Percentiles rank a stretch among this genome's conserved stretches.
Evolutionary conservation across 78 protist genomes (phyloP).

Genomic region (Dictyostelium firmibasis): DNA sequence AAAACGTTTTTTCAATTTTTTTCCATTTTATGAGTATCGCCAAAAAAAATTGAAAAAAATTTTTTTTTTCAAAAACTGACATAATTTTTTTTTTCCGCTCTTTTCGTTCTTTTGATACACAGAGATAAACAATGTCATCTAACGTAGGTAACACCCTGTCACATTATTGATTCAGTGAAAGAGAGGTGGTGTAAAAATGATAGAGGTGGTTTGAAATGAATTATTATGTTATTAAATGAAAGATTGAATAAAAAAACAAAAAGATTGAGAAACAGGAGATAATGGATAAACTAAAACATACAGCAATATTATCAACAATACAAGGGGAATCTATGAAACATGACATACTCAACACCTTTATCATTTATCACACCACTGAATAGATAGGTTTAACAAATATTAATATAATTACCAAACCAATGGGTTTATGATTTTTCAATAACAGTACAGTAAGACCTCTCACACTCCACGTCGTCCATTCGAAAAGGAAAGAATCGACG

Average conservation of each 20-base stretch:
- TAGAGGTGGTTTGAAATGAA: background rate
- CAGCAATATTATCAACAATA: too few relatives aligned
- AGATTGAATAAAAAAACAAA: background rate
- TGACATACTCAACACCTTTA: too few relatives aligned
- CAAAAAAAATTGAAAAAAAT: background rate
- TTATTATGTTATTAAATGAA: background rate
- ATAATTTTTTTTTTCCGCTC: background rate
- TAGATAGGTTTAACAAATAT: too few relatives aligned
- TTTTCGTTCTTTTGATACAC: background rate
- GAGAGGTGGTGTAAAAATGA: background rate
- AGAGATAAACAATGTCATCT: background rate
- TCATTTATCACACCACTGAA: too few relatives aligned
- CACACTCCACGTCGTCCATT: conserved; percentile 99
- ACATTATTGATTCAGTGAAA: background rate
- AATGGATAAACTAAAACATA: too few relatives aligned
- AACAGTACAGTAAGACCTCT: conserved; percentile 89
- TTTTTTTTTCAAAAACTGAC: background rate
- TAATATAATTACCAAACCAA: too few relatives aligned
- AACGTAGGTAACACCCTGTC: background rate
- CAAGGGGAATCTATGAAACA: too few relatives aligned
- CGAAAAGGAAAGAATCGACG: conserved; percentile 99
- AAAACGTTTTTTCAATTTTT: background rate
- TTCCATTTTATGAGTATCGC: background rate
- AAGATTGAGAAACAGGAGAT: background rate
- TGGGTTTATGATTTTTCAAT: too few relatives aligned